Conservation (phyloP, 2,329 filamentous ascomycete species). For the Penicillium sp. region DNA sequence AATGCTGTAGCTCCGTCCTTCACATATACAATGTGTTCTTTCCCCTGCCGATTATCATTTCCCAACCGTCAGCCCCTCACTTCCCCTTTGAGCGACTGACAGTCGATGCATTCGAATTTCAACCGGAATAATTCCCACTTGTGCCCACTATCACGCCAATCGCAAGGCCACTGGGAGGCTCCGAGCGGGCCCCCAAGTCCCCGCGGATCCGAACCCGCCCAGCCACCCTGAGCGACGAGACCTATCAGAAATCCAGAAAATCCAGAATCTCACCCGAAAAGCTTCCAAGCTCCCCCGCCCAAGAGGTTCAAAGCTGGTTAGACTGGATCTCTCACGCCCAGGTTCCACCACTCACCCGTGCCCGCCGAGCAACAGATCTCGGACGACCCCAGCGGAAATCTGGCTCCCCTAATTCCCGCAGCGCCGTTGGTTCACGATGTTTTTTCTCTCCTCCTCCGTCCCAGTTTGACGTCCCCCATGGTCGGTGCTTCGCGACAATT, state of each 20-base stretch:
- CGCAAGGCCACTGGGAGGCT: not conserved
- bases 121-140: not conserved
- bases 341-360: slow-evolving; percentile 16
- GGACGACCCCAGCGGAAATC: slow-evolving; percentile 36
- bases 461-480: slow-evolving; percentile 25
- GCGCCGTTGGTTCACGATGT: slow-evolving; percentile 34
- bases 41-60: not conserved
- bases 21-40: not conserved
- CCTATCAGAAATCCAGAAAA: slow-evolving; percentile 16
- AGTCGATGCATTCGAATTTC: slow-evolving; percentile 2
- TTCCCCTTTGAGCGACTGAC: slow-evolving; percentile 21
- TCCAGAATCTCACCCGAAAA: not conserved
- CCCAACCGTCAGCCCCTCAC: not conserved
- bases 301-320: not conserved
- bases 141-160: slow-evolving; percentile 11
- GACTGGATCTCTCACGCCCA: not conserved
- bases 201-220: slow-evolving; percentile 14
- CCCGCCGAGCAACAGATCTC: slow-evolving; percentile 32
- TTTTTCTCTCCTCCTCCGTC: slow-evolving; percentile 19
- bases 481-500: slow-evolving; percentile 22
- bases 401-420: slow-evolving; percentile 32
- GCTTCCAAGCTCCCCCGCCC: slow-evolving; percentile 2
- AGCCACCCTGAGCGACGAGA: not conserved
- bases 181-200: slow-evolving; percentile 9
- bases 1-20: not conserved